Evolutionary conservation across 1,284 basidiomycete genomes (phyloP).

Genomic region (Acaromyces ingoldii): DNA sequence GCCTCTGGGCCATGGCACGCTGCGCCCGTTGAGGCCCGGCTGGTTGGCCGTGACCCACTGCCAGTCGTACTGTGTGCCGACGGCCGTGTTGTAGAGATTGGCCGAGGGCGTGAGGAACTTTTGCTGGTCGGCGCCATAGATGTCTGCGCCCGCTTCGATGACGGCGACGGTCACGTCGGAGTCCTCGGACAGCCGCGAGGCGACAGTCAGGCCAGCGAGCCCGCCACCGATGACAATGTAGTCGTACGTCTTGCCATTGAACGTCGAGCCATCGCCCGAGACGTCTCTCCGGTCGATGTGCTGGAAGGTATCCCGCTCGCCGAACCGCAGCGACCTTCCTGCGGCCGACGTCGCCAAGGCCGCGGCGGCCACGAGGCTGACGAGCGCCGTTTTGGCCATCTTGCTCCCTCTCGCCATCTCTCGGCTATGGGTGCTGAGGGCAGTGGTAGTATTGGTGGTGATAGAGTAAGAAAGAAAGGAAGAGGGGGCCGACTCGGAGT

Average conservation of each 20-base stretch:
- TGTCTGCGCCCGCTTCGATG: conserved; percentile 57
- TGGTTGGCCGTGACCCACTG: conserved; percentile 28
- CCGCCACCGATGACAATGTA: conserved; percentile 56
- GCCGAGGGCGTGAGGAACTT: conserved; percentile 23
- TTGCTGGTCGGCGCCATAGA: conserved; percentile 16
- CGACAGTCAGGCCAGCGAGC: conserved; percentile 55
- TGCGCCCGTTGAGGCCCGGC: conserved; percentile 10
- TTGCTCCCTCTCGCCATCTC: too few species aligned
- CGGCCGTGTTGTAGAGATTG: conserved; percentile 35
- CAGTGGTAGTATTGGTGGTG: too few species aligned
- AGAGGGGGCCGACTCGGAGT: too few species aligned
- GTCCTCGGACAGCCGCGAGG: conserved; percentile 36
- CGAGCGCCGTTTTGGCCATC: too few species aligned
- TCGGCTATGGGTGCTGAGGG: too few species aligned
- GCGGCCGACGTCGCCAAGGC: too few species aligned
- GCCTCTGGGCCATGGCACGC: conserved; percentile 13
- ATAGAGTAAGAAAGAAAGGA: too few species aligned
- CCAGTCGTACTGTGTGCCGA: conserved; percentile 33
- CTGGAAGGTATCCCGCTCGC: too few species aligned
- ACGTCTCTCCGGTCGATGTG: too few species aligned
- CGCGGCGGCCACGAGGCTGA: too few species aligned
- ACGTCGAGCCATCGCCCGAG: background rate
- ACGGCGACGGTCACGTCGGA: conserved; percentile 36
- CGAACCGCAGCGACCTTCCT: too few species aligned
- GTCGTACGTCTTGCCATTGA: conserved; percentile 43